Percentiles rank a stretch among this genome's conserved stretches.
Conservation (phyloP, 176 grass and related monocot genomes). For the Oryza coarctata region DNA sequence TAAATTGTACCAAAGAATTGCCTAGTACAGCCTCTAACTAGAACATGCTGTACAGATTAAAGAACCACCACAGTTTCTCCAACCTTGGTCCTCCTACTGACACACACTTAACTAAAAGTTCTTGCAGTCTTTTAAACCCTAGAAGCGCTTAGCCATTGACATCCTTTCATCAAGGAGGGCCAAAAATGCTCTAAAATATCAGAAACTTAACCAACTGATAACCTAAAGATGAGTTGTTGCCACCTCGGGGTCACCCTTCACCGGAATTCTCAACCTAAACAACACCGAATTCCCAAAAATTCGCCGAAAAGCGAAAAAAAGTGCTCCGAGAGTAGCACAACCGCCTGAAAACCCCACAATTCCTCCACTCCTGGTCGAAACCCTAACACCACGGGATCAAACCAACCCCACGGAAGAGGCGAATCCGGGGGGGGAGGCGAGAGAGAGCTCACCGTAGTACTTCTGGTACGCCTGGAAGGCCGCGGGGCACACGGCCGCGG, state of each 20-base stretch:
- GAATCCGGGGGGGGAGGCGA: not conserved
- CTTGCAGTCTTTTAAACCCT: slow-evolving; percentile 1
- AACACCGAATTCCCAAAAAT: slow-evolving; percentile 1
- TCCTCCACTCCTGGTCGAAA: slow-evolving; percentile 7
- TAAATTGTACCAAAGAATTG: slow-evolving; percentile 1
- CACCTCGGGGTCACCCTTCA: not conserved
- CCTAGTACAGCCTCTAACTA: not conserved
- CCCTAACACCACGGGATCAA: not conserved
- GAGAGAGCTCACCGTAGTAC: slow-evolving; percentile 72
- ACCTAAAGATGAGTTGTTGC: not conserved
- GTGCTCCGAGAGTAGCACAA: not conserved
- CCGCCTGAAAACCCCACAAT: slow-evolving; percentile 3
- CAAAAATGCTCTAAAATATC: not conserved
- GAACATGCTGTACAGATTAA: not conserved
- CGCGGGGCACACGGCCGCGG: slow-evolving; percentile 42
- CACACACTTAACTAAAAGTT: slow-evolving; percentile 8
- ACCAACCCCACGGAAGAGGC: not conserved
- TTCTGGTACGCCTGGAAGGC: slow-evolving; percentile 66
- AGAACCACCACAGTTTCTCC: not conserved
- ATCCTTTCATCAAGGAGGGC: not conserved
- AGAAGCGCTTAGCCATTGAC: not conserved
- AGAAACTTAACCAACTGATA: not conserved
- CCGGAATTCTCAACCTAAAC: not conserved
- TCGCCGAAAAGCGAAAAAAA: not conserved
- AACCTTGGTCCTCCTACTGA: slow-evolving; percentile 8